Conservation (phyloP, 345 rosid genomes). For the Citrus mangshanensis region DNA sequence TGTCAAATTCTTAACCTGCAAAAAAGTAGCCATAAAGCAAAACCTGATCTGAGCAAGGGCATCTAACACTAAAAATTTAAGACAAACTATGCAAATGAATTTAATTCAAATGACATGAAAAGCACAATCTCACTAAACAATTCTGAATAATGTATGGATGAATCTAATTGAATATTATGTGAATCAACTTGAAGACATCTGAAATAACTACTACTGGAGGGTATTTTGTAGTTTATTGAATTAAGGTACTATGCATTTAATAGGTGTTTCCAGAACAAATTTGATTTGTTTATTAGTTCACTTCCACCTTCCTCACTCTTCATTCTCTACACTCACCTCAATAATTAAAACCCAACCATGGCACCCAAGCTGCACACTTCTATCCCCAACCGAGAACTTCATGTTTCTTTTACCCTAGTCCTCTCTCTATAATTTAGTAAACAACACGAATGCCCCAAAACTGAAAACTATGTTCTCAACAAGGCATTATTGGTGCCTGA, state of each 20-base stretch:
- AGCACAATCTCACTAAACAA: background rate
- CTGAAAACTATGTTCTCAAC: background rate
- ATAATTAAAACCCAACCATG: background rate
- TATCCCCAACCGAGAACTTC: background rate
- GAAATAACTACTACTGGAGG: background rate
- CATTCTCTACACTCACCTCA: background rate
- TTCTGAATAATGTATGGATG: background rate
- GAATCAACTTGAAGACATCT: background rate
- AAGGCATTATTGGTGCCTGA: background rate
- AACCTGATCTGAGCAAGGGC: slow-evolving; percentile 9
- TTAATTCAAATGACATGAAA: background rate
- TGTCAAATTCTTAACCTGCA: slow-evolving; percentile 66
- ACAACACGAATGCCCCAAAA: background rate
- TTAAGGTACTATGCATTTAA: background rate
- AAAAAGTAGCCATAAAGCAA: slow-evolving; percentile 17
- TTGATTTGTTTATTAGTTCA: background rate
- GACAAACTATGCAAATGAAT: background rate
- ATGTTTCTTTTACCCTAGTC: background rate
- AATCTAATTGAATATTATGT: background rate
- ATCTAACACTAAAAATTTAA: background rate
- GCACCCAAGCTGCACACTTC: background rate
- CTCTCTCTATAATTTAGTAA: background rate
- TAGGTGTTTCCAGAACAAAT: background rate
- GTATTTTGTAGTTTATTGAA: background rate
- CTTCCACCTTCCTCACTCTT: background rate